Base-by-base conservation (phyloP, 305 asterid genomes). In the Striga hermonthica region DNA sequence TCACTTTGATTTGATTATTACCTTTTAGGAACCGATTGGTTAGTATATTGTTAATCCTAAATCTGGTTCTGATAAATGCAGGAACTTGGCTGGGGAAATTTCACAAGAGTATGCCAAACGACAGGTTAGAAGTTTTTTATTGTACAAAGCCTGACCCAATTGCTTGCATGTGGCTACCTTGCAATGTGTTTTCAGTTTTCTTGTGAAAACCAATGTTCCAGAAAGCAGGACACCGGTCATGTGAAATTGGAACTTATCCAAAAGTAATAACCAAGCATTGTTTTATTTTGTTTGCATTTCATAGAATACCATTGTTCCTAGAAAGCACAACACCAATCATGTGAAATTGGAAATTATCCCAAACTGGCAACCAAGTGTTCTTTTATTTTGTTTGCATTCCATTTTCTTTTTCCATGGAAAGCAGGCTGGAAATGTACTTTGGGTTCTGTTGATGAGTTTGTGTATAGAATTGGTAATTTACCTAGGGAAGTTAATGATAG, bases 71-170 rank as follows among this genome's bases (percentile, higher is more conserved):
- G 72, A 50, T 71, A 9, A 28, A 59, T 67, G 60, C 83, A 93
- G 99, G 88, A 94, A 94, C 79, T 85, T 94, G 83, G 97, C 96
- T 71, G 99, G 99, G 66, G 99, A 94, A 85, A 94, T 94, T 76
- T 45, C 98, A 15, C 95, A 84, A 74, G 99, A 94, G 77, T 88
- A 82, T 75, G 75, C 82, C 38, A 90, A 90, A 60, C 88, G 98
- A 22, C 96, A 88, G 99, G 98, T 90, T 71, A 31, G 82, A 61
- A 22, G 35, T 65, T 62, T 56, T 56, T 54, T 57, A 34, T 44
- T 41, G 12, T 43, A 22, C 38, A 15, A 37, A 55, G 53, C 48
- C 39, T 47, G 9, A 62, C 1, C 31, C 43, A 49, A 40, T 63
- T 39, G 61, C 44, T 62, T 59, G 67, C 56, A 22, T 22, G 2